Conservation (phyloP, 2,329 filamentous ascomycete genomes). For the Sporothrix schenckii region DNA sequence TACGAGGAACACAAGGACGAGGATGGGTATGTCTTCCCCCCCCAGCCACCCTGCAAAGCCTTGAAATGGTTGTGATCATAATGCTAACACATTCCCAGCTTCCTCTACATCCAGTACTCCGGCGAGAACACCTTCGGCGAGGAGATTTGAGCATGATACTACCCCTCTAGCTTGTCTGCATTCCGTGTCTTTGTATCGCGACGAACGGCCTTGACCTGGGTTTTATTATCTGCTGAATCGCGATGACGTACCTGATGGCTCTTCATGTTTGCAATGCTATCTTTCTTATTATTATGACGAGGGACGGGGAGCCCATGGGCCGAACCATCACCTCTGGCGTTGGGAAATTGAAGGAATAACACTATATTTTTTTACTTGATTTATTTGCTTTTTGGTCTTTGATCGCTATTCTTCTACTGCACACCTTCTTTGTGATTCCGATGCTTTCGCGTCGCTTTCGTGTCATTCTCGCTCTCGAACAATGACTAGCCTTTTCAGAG, state of each 20-base stretch:
- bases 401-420: neutral
- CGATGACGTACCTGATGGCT: neutral
- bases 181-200: neutral
- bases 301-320: constrained; percentile 3
- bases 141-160: constrained; percentile 32
- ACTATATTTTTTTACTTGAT: neutral
- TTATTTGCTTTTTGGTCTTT: neutral
- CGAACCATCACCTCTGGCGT: constrained; percentile 25
- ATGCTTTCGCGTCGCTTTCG: neutral
- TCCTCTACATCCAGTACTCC: constrained; percentile 99
- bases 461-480: too few relatives aligned
- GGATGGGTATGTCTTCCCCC: constrained; percentile 57
- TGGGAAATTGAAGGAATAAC: constrained; percentile 28
- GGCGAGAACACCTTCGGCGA: constrained; percentile 97
- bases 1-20: constrained; percentile 98
- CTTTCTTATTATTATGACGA: constrained; percentile 10
- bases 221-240: constrained; percentile 5
- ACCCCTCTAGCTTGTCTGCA: neutral
- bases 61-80: too few relatives aligned
- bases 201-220: constrained; percentile 16
- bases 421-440: neutral
- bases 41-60: constrained; percentile 2
- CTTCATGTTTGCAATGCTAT: neutral
- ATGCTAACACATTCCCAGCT: constrained; percentile 54
- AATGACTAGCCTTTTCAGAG: too few relatives aligned